Base-by-base conservation (phyloP, 306 rosid species). In the Mimosa bimucronata region DNA sequence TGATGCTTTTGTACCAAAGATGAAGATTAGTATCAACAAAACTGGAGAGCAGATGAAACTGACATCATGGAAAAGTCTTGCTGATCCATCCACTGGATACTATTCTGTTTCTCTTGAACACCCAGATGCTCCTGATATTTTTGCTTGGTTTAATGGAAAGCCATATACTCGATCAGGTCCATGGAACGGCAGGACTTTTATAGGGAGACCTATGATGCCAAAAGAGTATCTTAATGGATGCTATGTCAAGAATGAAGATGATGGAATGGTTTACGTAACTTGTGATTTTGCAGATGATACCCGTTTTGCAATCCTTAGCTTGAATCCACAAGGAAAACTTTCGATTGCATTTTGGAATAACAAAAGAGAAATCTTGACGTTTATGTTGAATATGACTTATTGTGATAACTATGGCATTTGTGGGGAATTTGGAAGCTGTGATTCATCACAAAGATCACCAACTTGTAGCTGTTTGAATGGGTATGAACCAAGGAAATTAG, bases 401-500 rank as follows among this genome's bases (percentile, higher is more conserved):
- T 84, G 92, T 21, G 77, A 80, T 18, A 12, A 1, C 13, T 86
- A 86, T 26, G 41, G 61, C 7, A 9, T 18, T 0, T 71, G 76
- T 28, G 76, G 76, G 4, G 10, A 46, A 6, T 75, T 64, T 48
- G 53, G 82, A 57, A 75, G n/a, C 5, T 86, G 89, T 29, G 55
- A 37, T 38, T 7, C 40, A 0, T 7, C 40, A 0, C 30, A 52
- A 10, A 50, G 0, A 0, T 16, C 62, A 13, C 81, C 90, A 1
- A 4, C 66, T 21, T 86, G 92, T 21, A 53, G 70, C 5, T 88
- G 88, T 61, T 50, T 84, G 26, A 53, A 4, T 9, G 88, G 90
- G 50, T 88, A 79, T 45, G 52, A 9, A 12, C 84, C 88, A 2
- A 82, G 9, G 23, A 67, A 81, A 4, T 21, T 0, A 3, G 25